A percentile compares a stretch with the other conserved stretches of the same genome.
phyloP scores from a whole-genome alignment of 345 rosid genomes.

The Balakata baccata region DNA sequence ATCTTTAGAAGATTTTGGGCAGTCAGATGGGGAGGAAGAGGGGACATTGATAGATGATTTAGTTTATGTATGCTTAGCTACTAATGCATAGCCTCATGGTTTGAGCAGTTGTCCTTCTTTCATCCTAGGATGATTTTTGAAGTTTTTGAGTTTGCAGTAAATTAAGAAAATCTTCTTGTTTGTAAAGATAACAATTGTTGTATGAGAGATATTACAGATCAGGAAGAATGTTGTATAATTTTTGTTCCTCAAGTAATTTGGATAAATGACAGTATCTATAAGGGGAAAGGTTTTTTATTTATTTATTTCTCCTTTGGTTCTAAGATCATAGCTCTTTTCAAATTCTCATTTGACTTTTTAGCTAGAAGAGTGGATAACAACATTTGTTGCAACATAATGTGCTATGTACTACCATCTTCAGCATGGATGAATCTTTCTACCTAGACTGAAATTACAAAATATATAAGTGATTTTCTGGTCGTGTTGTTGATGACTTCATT shows the following conservation, averaged over 20 bases:
- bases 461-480: not conserved
- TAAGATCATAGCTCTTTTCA: constrained; percentile 5
- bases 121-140: constrained; percentile 37
- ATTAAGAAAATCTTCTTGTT: constrained; percentile 36
- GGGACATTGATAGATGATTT: constrained; percentile 39
- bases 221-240: constrained; percentile 39
- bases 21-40: constrained; percentile 34
- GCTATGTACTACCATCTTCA: not conserved
- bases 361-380: not conserved
- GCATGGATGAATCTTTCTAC: not conserved
- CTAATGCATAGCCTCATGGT: constrained; percentile 24
- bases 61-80: constrained; percentile 40
- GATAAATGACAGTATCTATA: constrained; percentile 19
- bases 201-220: constrained; percentile 33
- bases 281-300: constrained; percentile 25
- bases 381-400: not conserved
- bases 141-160: constrained; percentile 38
- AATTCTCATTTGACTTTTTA: constrained; percentile 1
- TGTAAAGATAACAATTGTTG: constrained; percentile 47
- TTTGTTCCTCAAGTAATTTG: constrained; percentile 33
- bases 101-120: constrained; percentile 35
- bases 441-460: not conserved
- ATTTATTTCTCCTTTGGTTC: constrained; percentile 23
- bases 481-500: constrained; percentile 1
- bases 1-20: constrained; percentile 38